Conservation (phyloP, 495 filamentous ascomycete species). For the Neurospora terricola region DNA sequence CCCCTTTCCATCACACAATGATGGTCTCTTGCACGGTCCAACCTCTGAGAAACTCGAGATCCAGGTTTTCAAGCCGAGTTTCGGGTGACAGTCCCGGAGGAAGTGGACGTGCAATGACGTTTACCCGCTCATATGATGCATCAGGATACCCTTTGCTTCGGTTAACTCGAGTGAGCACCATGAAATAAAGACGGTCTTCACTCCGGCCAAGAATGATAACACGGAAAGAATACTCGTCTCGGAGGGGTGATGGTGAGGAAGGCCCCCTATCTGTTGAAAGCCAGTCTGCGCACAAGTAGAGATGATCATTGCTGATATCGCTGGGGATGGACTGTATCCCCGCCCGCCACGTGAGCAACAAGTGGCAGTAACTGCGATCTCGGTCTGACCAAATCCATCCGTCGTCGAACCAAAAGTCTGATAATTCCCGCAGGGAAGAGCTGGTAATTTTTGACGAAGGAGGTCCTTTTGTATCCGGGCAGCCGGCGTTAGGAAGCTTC, state of each 20-base stretch:
- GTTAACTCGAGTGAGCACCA: neutral
- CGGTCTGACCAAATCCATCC: neutral
- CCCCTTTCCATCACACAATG: neutral
- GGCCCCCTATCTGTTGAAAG: neutral
- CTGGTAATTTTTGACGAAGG: neutral
- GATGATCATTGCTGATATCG: neutral
- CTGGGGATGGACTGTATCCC: rapidly evolving
- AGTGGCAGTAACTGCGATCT: neutral
- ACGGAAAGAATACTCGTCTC: neutral
- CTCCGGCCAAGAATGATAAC: neutral
- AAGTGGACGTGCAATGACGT: neutral
- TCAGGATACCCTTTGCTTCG: neutral
- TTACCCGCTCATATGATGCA: neutral
- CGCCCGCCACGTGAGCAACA: neutral
- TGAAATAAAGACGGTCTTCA: rapidly evolving
- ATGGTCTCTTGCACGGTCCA: neutral
- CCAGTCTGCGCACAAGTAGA: neutral
- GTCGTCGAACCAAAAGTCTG: neutral
- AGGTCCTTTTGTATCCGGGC: neutral
- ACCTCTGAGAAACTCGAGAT: neutral
- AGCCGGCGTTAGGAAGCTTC: rapidly evolving
- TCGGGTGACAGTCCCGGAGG: neutral
- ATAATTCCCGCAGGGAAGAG: neutral
- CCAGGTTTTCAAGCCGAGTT: neutral
- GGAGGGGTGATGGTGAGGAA: neutral